phyloP scores from a whole-genome alignment of 2,329 filamentous ascomycete genomes.

The Pseudogymnoascus sp. region DNA sequence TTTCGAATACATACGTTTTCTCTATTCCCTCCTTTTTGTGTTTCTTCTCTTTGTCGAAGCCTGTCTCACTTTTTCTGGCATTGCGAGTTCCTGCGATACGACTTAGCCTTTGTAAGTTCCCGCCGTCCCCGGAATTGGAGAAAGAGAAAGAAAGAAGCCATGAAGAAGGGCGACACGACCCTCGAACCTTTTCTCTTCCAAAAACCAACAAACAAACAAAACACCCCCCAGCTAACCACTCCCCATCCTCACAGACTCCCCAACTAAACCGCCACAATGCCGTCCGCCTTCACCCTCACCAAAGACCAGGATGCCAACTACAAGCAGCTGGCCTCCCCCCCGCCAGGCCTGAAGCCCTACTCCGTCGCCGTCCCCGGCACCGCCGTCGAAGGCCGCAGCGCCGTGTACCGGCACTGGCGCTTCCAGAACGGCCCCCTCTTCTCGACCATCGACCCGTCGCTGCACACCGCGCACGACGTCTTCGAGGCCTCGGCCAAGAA shows the following conservation, averaged over 20 bases:
- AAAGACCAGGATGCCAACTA: slow-evolving; percentile 23
- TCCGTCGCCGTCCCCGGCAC: slow-evolving; percentile 70
- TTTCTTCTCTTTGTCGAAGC: background rate
- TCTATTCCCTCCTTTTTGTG: background rate
- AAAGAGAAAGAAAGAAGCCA: background rate
- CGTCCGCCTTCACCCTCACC: background rate
- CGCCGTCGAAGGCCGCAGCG: slow-evolving; percentile 62
- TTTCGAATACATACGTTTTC: background rate
- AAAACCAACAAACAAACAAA: background rate
- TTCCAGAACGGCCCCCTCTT: slow-evolving; percentile 65
- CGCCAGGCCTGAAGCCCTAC: slow-evolving; percentile 48
- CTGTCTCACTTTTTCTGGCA: background rate
- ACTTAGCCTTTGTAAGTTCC: background rate
- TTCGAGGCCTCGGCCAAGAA: slow-evolving; percentile 64
- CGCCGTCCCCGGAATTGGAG: background rate
- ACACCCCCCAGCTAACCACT: background rate
- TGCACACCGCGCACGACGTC: slow-evolving; percentile 69
- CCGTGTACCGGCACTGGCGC: slow-evolving; percentile 78
- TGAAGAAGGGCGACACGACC: background rate
- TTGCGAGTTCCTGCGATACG: background rate
- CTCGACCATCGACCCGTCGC: slow-evolving; percentile 61
- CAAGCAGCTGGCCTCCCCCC: slow-evolving; percentile 20
- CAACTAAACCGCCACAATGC: background rate
- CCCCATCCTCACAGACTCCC: background rate
- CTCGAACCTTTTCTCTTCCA: background rate